A percentile compares a stretch with the other conserved stretches of the same genome.
Conservation (phyloP, 768 basidiomycete species). For the Chalciporus chontae region DNA sequence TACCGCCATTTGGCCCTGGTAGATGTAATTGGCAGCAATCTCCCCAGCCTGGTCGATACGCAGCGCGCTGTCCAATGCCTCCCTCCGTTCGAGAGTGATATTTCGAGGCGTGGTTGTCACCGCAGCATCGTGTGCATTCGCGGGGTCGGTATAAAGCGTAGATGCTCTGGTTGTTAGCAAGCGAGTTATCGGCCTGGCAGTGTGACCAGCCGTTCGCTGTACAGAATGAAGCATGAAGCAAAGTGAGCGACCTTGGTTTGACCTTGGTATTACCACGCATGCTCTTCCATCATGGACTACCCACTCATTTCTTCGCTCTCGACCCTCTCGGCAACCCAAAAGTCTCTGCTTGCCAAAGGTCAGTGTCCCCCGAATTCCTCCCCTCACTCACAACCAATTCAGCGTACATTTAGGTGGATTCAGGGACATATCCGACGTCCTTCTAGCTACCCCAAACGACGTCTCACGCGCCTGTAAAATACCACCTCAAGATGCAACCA, state of each 20-base stretch:
- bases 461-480: constrained; percentile 55
- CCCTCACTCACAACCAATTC: background rate
- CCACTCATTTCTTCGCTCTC: constrained; percentile 10
- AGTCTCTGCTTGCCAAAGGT: constrained; percentile 38
- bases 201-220: constrained; percentile 3
- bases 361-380: background rate
- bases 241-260: no score
- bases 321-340: constrained; percentile 31
- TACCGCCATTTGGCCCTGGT: constrained; percentile 79
- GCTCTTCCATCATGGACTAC: no score
- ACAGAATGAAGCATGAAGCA: background rate
- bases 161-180: constrained; percentile 39
- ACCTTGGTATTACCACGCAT: no score
- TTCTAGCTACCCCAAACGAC: constrained; percentile 47
- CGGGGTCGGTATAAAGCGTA: constrained; percentile 43
- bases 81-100: constrained; percentile 47
- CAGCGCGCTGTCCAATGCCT: constrained; percentile 60
- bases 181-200: constrained; percentile 13
- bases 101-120: constrained; percentile 52
- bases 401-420: constrained; percentile 43
- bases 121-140: constrained; percentile 35
- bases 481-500: constrained; percentile 45
- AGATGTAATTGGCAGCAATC: constrained; percentile 94
- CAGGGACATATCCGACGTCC: constrained; percentile 43
- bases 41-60: constrained; percentile 96